Evolutionary conservation across 208 protist genomes (phyloP).

Genomic region (Blechomonas ayalai): DNA sequence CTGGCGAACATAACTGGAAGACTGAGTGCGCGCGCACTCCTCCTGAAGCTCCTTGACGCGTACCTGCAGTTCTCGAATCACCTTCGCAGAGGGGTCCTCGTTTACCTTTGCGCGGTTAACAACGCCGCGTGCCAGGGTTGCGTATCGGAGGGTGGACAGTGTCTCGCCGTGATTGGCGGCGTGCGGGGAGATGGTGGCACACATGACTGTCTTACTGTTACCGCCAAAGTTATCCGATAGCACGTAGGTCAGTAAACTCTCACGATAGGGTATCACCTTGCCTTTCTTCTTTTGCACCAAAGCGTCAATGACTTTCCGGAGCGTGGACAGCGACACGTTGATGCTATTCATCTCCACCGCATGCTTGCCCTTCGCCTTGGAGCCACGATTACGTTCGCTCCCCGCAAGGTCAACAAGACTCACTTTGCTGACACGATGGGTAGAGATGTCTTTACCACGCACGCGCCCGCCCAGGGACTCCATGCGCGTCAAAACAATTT

Average conservation of each 20-base stretch:
- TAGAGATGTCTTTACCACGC: constrained; percentile 54
- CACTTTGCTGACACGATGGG: constrained; percentile 42
- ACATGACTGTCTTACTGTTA: constrained; percentile 78
- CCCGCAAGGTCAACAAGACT: constrained; percentile 82
- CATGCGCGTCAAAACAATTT: constrained; percentile 72
- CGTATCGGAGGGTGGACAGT: constrained; percentile 79
- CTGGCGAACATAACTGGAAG: not conserved
- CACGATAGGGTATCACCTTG: constrained; percentile 58
- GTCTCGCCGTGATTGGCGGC: constrained; percentile 54
- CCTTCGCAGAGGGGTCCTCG: constrained; percentile 65
- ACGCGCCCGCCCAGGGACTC: constrained; percentile 45
- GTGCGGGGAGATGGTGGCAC: constrained; percentile 75
- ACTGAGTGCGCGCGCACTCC: constrained; percentile 13
- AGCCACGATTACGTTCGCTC: constrained; percentile 30
- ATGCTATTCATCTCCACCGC: constrained; percentile 65
- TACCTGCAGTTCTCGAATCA: constrained; percentile 80
- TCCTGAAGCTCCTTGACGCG: constrained; percentile 40
- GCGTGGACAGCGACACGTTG: constrained; percentile 61
- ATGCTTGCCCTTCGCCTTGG: constrained; percentile 34
- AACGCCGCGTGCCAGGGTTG: constrained; percentile 63
- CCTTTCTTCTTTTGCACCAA: constrained; percentile 31
- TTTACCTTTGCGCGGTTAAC: constrained; percentile 84
- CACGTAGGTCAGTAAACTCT: constrained; percentile 90
- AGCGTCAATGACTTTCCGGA: constrained; percentile 69
- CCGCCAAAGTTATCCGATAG: constrained; percentile 79